phyloP scores from a whole-genome alignment of 805 yeast species.

The Saccharomycopsis guyanensis region DNA sequence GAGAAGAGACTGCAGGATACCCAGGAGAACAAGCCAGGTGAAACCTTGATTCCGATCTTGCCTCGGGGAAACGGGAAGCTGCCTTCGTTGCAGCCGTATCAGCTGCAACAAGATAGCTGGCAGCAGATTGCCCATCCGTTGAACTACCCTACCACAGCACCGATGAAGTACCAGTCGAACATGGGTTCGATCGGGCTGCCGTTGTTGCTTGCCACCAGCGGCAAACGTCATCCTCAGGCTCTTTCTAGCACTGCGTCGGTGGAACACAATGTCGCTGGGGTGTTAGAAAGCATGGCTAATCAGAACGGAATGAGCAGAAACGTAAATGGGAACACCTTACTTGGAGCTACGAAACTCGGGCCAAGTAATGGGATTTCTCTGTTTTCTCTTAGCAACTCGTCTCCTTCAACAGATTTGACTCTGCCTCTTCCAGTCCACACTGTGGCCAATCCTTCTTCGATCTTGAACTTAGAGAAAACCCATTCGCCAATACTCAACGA shows the following conservation, averaged over 20 bases:
- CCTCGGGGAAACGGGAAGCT: slow-evolving; percentile 5
- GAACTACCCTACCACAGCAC: slow-evolving; percentile 49
- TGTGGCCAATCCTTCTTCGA: not conserved
- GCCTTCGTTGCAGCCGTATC: slow-evolving; percentile 2
- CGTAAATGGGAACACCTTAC: slow-evolving; percentile 17
- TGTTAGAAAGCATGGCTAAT: slow-evolving; percentile 33
- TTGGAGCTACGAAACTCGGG: slow-evolving; percentile 15
- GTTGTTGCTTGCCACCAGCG: slow-evolving; percentile 43
- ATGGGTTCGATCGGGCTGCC: slow-evolving; percentile 60
- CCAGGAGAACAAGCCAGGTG: slow-evolving; percentile 15
- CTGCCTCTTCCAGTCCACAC: slow-evolving; percentile 15
- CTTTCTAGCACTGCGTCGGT: slow-evolving; percentile 13
- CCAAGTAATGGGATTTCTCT: slow-evolving; percentile 5
- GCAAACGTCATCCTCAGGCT: slow-evolving; percentile 17
- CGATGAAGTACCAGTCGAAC: slow-evolving; percentile 63
- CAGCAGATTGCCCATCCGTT: slow-evolving; percentile 11
- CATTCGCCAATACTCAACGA: slow-evolving; percentile 18
- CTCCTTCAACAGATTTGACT: slow-evolving; percentile 12
- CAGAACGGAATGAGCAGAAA: not conserved
- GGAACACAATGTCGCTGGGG: slow-evolving; percentile 32
- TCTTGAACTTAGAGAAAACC: not conserved
- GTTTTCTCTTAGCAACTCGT: not conserved
- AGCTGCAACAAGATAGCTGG: not conserved
- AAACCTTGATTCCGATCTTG: slow-evolving; percentile 11
- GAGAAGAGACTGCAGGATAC: not conserved